A percentile compares a stretch with the other conserved stretches of the same genome.
These are phyloP conservation scores for Pancytospora philotis DNA, from an alignment of 371 early-diverging fungal genomes.

Conservation along the genomic window DNA sequence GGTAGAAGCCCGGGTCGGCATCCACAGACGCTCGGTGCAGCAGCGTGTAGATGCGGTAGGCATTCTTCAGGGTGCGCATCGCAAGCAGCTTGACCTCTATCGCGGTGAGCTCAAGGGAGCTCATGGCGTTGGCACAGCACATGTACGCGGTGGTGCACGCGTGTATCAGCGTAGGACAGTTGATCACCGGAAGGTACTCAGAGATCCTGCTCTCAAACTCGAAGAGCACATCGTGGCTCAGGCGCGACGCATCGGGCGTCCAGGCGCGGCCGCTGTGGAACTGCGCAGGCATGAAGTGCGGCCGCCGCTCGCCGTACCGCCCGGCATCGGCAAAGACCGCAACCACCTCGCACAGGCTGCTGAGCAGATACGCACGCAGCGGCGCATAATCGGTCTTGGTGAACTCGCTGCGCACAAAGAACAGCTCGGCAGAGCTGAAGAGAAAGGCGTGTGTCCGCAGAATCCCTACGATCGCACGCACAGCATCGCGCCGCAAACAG, in stretches of 20 bases:
- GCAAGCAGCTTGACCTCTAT: background rate
- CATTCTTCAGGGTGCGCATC: background rate
- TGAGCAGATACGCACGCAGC: background rate
- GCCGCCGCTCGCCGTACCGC: background rate
- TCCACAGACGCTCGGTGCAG: background rate
- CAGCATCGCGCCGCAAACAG: background rate
- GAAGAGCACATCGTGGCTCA: background rate
- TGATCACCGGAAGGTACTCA: slow-evolving; percentile 3
- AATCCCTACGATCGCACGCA: background rate
- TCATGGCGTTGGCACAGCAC: background rate
- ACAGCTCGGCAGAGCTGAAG: background rate
- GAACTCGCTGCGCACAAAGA: background rate
- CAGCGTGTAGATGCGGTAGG: background rate
- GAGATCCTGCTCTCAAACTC: slow-evolving; percentile 1
- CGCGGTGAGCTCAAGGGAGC: background rate
- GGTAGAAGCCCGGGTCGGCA: background rate
- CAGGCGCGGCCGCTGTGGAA: background rate
- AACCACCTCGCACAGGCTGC: background rate
- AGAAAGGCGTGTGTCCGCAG: background rate
- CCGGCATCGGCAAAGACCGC: background rate
- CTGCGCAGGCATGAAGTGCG: no score
- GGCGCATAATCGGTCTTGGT: background rate
- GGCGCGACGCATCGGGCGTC: background rate
- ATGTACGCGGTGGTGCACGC: background rate
- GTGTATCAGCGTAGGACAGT: background rate